A percentile compares a stretch with the other conserved stretches of the same genome.
Conservation (phyloP, 805 yeast species). For the Blastobotrys americana region DNA sequence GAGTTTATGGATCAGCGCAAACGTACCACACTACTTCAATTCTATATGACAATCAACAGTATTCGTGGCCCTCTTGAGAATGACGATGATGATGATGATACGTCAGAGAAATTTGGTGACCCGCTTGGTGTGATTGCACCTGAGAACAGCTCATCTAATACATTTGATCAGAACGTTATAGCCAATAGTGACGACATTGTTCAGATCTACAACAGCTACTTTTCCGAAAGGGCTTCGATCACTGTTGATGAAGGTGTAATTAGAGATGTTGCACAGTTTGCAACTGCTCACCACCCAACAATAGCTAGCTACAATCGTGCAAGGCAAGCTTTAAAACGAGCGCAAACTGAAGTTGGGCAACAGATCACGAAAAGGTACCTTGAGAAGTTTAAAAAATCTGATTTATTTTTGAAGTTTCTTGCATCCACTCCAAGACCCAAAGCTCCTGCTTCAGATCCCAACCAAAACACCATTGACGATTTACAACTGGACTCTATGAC, state of each 20-base stretch:
- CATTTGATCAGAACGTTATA: slow-evolving; percentile 24
- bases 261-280: slow-evolving; percentile 8
- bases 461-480: slow-evolving; percentile 27
- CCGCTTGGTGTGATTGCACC: slow-evolving; percentile 22
- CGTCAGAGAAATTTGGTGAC: slow-evolving; percentile 15
- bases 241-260: slow-evolving; percentile 36
- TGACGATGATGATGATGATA: slow-evolving; percentile 26
- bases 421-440: slow-evolving; percentile 31
- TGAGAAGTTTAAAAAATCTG: slow-evolving; percentile 55
- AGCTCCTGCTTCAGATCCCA: slow-evolving; percentile 2
- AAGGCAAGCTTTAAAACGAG: slow-evolving; percentile 48
- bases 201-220: slow-evolving; percentile 41
- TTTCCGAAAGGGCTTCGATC: slow-evolving; percentile 24
- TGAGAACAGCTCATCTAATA: neutral
- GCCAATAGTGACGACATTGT: slow-evolving; percentile 48
- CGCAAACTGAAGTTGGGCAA: slow-evolving; percentile 49
- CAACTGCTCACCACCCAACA: slow-evolving; percentile 11
- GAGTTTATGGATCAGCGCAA: slow-evolving; percentile 49
- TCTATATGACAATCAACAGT: slow-evolving; percentile 60
- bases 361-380: slow-evolving; percentile 48
- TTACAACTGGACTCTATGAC: slow-evolving; percentile 25
- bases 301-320: slow-evolving; percentile 41
- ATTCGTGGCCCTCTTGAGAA: slow-evolving; percentile 70
- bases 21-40: slow-evolving; percentile 44
- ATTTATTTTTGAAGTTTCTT: slow-evolving; percentile 45